Evolutionary conservation across 306 rosid species (phyloP).

Genomic region (Dalbergia oliveri): DNA sequence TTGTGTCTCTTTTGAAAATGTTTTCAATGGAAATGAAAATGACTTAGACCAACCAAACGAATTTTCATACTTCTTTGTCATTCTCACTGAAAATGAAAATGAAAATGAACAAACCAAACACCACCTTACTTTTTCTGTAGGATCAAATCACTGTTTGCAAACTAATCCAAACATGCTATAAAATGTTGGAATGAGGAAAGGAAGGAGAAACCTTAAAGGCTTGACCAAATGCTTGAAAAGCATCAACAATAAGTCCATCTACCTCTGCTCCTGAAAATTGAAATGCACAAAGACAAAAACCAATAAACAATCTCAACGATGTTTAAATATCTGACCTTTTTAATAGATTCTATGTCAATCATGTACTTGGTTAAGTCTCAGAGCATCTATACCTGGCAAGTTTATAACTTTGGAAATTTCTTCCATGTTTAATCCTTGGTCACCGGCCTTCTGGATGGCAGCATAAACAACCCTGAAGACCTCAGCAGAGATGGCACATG

Average conservation of each 20-base stretch:
- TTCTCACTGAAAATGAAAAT: too few relatives aligned
- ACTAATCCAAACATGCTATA: conserved; percentile 26
- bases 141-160: conserved; percentile 11
- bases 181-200: conserved; percentile 15
- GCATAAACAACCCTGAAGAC: conserved; percentile 68
- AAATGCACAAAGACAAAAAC: conserved; percentile 44
- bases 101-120: too few relatives aligned
- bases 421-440: conserved; percentile 86
- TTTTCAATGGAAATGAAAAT: too few relatives aligned
- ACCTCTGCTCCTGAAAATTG: conserved; percentile 62
- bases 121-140: neutral
- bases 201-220: conserved; percentile 72
- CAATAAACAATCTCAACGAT: conserved; percentile 33
- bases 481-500: conserved; percentile 59
- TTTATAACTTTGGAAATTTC: conserved; percentile 72
- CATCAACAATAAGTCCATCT: conserved; percentile 68
- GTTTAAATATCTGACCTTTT: conserved; percentile 15
- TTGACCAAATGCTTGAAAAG: conserved; percentile 77
- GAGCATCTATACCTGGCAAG: conserved; percentile 67
- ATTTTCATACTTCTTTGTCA: too few relatives aligned
- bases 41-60: too few relatives aligned
- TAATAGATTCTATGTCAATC: conserved; percentile 30
- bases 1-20: too few relatives aligned
- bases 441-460: conserved; percentile 88
- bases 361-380: conserved; percentile 22